Conservation (phyloP, 108 stramenopile species). For the Nitzschia sp. region DNA sequence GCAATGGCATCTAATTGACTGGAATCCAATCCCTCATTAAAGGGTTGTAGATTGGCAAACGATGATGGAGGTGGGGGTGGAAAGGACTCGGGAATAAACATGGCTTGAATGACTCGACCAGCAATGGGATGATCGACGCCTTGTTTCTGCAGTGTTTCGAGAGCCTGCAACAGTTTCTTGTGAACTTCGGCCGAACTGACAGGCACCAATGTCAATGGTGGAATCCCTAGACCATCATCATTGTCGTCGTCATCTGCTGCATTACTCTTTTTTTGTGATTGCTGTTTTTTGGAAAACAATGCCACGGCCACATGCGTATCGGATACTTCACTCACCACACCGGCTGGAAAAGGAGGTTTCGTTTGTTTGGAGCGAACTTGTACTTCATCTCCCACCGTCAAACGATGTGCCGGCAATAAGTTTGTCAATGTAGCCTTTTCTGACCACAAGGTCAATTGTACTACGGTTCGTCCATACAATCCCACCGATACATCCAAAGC, state of each 20-base stretch:
- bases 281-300: conserved; percentile 45
- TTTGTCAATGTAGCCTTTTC: not conserved
- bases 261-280: conserved; percentile 21
- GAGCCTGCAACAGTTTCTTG: conserved; percentile 56
- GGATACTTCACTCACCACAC: conserved; percentile 70
- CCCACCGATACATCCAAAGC: conserved; percentile 70
- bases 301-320: conserved; percentile 72
- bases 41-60: not conserved
- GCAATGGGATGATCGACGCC: conserved; percentile 70
- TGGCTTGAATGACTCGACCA: conserved; percentile 61
- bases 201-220: conserved; percentile 71
- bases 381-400: conserved; percentile 88
- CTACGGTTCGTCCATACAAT: conserved; percentile 81
- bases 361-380: conserved; percentile 64
- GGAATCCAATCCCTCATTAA: conserved; percentile 60
- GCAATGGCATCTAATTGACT: conserved; percentile 78
- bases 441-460: conserved; percentile 41
- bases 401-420: conserved; percentile 74
- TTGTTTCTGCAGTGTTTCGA: conserved; percentile 66
- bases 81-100: conserved; percentile 44
- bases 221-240: conserved; percentile 33
- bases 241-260: conserved; percentile 38
- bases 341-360: conserved; percentile 26
- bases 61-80: not conserved
- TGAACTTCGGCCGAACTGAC: conserved; percentile 78